Base-by-base conservation (phyloP, 2,329 filamentous ascomycete species). In the Aspergillus jensenii region DNA sequence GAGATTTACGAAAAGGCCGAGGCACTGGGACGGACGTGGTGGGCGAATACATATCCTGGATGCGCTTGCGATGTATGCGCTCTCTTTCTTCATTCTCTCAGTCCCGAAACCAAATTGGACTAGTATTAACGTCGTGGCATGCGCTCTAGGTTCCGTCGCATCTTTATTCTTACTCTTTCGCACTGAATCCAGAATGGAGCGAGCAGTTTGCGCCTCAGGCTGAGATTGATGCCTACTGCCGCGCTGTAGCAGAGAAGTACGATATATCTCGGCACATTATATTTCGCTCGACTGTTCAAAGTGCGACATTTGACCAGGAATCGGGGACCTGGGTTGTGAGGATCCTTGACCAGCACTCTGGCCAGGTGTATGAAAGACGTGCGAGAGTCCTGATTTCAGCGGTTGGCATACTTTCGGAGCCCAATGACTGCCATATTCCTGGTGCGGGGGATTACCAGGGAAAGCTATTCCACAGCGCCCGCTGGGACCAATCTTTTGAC, bases 101-200 rank as follows among this genome's bases (percentile, higher is more conserved):
- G 5, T 17, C 31, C 7, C 21, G 35, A 37, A n/a, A 37, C 15
- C 35, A 12, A 37, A 37, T 2, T 6, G 12, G 35, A 7, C 6
- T 46, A 11, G 23, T 45, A 27, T 14, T 44, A 14, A 44, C 41
- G 9, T 7, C 11, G 6, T 11, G 17, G 31, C 46, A 9, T 21
- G 5, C 11, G 40, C 3, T 62, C 43, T 66, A 75, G 63, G 62
- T 76, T n/a, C 64, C 68, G 12, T 71, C 70, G 1, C 74, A 77
- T 62, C 68, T 79, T 2, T 79, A 78, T 55, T 78, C 76, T 0
- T 78, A 76, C 66, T 76, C 72, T 39, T 78, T 78, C 63, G 75
- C 72, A 17, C 63, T 71, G 11, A 78, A 78, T 27, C 74, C 75
- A 0, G 59, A 76, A 46, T 78, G 76, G 75, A 70, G 70, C 11